These are phyloP conservation scores for Azolla pinnata DNA, from an alignment of 75 land plant genomes.

Conservation along the genomic window DNA sequence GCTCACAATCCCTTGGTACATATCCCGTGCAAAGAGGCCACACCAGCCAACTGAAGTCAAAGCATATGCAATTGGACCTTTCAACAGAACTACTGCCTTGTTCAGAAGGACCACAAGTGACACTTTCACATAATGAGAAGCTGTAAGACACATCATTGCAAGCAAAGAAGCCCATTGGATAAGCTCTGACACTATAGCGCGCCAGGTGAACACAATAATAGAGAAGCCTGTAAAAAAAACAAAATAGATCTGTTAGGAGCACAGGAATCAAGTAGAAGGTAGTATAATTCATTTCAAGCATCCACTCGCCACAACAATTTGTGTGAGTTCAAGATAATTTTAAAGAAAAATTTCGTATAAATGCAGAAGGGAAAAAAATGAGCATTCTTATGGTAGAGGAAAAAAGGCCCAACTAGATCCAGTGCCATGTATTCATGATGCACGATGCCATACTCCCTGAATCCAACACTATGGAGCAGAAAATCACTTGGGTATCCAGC, in stretches of 20 bases:
- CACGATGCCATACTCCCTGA: no score
- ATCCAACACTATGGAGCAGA: no score
- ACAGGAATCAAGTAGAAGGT: no score
- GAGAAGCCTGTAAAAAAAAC: slow-evolving; percentile 1
- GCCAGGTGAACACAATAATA: neutral
- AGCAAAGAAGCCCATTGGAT: neutral
- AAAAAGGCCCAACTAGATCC: no score
- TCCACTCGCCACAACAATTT: no score
- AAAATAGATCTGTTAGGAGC: neutral
- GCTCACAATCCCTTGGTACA: slow-evolving; percentile 42
- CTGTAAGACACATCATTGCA: neutral
- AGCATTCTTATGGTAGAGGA: no score
- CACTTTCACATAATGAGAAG: neutral
- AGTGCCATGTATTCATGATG: no score
- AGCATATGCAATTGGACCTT: slow-evolving; percentile 4
- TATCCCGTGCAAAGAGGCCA: neutral
- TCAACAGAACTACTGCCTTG: neutral
- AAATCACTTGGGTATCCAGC: no score
- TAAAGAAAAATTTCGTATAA: no score
- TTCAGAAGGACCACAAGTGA: neutral
- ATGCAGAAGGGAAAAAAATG: no score
- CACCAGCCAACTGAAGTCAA: slow-evolving; percentile 12
- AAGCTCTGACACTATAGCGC: neutral
- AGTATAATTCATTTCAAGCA: no score
- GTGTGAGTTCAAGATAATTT: no score